Conservation (phyloP, 169 alveolate genomes). For the Babesia ovata region DNA sequence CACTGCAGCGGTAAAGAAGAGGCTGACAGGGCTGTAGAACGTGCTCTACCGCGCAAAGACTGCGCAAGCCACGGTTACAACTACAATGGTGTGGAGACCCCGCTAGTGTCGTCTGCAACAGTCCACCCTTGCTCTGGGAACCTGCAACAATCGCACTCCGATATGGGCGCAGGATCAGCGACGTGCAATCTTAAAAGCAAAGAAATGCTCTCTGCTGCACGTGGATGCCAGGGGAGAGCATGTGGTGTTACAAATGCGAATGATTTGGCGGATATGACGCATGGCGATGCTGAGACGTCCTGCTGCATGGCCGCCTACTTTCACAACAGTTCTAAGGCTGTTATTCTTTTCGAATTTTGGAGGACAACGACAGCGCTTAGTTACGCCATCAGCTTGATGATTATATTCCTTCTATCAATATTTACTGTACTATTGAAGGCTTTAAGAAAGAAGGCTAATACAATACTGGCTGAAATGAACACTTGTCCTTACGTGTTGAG, state of each 20-base stretch:
- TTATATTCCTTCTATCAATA: conserved; percentile 20
- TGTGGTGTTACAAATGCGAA: background rate
- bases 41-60: too few species aligned
- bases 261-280: background rate
- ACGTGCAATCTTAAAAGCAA: too few species aligned
- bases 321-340: conserved; percentile 8
- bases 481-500: background rate
- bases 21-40: background rate
- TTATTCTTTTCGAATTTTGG: conserved; percentile 24
- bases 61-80: too few species aligned
- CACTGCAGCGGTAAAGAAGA: background rate
- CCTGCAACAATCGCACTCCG: background rate
- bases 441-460: background rate
- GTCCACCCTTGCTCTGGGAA: background rate
- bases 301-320: conserved; percentile 33
- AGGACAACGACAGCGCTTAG: conserved; percentile 4
- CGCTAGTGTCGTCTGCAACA: background rate
- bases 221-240: background rate
- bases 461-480: background rate
- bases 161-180: background rate
- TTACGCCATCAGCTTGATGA: background rate
- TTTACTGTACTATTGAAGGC: conserved; percentile 28
- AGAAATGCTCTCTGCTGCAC: background rate
- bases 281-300: background rate
- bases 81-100: background rate